These are phyloP conservation scores for Dissophora globulifera DNA, from an alignment of 192 early-diverging fungal genomes.

Conservation along the genomic window DNA sequence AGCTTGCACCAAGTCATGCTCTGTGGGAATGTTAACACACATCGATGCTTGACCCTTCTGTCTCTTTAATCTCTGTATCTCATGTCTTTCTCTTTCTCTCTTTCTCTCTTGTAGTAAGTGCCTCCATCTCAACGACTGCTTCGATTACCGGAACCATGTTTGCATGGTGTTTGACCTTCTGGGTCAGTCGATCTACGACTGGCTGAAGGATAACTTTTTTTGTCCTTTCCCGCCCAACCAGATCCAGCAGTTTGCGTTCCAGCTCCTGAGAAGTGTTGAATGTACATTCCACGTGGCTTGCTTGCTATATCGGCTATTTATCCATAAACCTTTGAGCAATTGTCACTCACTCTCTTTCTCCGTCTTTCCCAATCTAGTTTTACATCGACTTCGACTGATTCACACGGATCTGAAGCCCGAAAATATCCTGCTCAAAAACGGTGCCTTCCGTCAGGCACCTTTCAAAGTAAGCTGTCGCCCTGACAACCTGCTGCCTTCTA, in stretches of 20 bases:
- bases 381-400: slow-evolving; percentile 87
- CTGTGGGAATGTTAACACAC: no score
- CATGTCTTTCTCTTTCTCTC: no score
- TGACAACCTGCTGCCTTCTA: no score
- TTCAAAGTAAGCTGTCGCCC: slow-evolving; percentile 42
- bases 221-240: slow-evolving; percentile 90
- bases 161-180: slow-evolving; percentile 99
- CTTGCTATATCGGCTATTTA: no score
- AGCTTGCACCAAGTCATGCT: no score
- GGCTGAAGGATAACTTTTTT: slow-evolving; percentile 91
- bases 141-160: slow-evolving; percentile 92
- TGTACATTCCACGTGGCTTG: no score
- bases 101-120: slow-evolving; percentile 90
- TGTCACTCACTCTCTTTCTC: neutral
- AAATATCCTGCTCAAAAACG: slow-evolving; percentile 84
- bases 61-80: neutral
- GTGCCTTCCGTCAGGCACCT: slow-evolving; percentile 64
- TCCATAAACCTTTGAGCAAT: no score
- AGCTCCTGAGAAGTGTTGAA: slow-evolving; percentile 86
- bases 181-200: slow-evolving; percentile 91
- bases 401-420: slow-evolving; percentile 99
- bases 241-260: slow-evolving; percentile 84
- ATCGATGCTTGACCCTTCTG: neutral
- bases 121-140: slow-evolving; percentile 85
- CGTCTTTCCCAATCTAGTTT: slow-evolving; percentile 57